Base-by-base conservation (phyloP, 2,329 filamentous ascomycete genomes). In the Fusarium secorum region DNA sequence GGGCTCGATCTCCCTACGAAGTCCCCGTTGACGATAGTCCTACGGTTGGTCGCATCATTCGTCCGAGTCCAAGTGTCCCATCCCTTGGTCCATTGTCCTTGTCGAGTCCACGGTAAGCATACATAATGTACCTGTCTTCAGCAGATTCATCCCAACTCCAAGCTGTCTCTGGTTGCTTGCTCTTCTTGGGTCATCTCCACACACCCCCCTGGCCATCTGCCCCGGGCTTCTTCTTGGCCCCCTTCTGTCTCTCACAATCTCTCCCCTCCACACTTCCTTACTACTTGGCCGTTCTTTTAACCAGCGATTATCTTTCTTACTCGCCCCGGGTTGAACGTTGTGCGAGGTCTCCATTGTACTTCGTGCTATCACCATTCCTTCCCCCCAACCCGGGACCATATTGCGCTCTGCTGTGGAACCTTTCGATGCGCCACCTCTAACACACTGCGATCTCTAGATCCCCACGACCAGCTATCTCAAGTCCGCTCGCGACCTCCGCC, bases 401-500 rank as follows among this genome's bases (percentile, higher is more conserved):
- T 67, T 65, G 69, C 70, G 63, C 67, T 64, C 75, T 77, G 74
- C 63, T 54, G 75, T 78, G 72, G 60, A 77, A 75, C 69, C 62
- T 61, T 67, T 55, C 46, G 39, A 55, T 66, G 61, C 63, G 56
- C 64, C 38, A 60, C 52, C 46, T 72, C 69, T 68, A 55, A 71
- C 61, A 41, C 65, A 45, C 36, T 54, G 64, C 57, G 57, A 68
- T 65, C 49, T 62, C 75, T 66, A 88, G 86, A 83, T 85, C 83
- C 57, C 82, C 80, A 73, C 81, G 83, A 76, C 84, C 82, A 76
- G 77, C 81, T 60, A 80, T 83, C 67, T 84, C 85, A 46, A 88
- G 85, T 74, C 86, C 86, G 70, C 79, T 87, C 51, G 87, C 75
- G 64, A 81, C 82, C 61, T 83, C 81, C 64, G 83, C 79, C 74